Conservation (phyloP, 2,329 filamentous ascomycete species). For the Aureobasidium zeae region DNA sequence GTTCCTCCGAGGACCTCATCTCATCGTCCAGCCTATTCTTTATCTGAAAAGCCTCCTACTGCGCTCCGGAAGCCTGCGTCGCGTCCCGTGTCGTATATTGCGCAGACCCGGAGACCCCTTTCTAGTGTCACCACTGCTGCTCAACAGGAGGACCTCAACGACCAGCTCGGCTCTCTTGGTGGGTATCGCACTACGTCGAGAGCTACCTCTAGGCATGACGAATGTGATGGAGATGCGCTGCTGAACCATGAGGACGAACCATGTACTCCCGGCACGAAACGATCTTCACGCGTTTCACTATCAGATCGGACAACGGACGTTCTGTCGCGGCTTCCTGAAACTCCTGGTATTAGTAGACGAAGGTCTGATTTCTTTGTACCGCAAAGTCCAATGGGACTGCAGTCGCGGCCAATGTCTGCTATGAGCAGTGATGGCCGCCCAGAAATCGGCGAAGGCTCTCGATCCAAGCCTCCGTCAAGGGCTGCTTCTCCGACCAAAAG, state of each 20-base stretch:
- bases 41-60: neutral
- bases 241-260: slow-evolving; percentile 19
- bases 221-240: slow-evolving; percentile 22
- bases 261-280: slow-evolving; percentile 27
- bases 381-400: slow-evolving; percentile 50
- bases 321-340: slow-evolving; percentile 65
- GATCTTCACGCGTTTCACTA: slow-evolving; percentile 47
- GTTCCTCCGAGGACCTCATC: slow-evolving; percentile 7
- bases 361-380: slow-evolving; percentile 64
- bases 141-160: slow-evolving; percentile 28
- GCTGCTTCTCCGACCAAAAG: slow-evolving; percentile 30
- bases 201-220: slow-evolving; percentile 33
- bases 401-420: slow-evolving; percentile 55
- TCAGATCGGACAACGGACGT: slow-evolving; percentile 82
- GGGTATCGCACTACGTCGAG: slow-evolving; percentile 37
- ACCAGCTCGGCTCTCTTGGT: slow-evolving; percentile 35
- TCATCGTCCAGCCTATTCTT: slow-evolving; percentile 7
- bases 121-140: slow-evolving; percentile 5
- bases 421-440: slow-evolving; percentile 45
- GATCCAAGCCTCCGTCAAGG: slow-evolving; percentile 21
- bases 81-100: slow-evolving; percentile 6
- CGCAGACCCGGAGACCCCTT: slow-evolving; percentile 3
- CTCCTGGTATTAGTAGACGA: slow-evolving; percentile 58
- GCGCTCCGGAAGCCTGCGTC: slow-evolving; percentile 7
- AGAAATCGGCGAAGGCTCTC: slow-evolving; percentile 36